These are phyloP conservation scores for Diaporthe longicolla DNA, from an alignment of 2,329 filamentous ascomycete genomes.

Conservation along the genomic window DNA sequence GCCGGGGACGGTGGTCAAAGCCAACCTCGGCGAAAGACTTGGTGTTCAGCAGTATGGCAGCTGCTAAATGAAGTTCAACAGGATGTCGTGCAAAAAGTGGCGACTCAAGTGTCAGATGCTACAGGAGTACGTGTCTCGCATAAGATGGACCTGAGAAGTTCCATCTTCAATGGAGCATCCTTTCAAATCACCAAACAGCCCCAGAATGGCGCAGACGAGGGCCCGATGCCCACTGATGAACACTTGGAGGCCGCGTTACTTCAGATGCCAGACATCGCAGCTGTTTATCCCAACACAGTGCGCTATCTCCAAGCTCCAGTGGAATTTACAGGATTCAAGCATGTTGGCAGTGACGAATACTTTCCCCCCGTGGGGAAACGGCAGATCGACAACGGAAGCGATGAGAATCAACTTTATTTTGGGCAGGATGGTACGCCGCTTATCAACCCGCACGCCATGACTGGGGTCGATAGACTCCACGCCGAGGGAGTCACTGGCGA, in stretches of 20 bases:
- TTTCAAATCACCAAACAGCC: conserved; percentile 14
- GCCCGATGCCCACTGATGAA: conserved; percentile 13
- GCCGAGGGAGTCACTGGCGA: conserved; percentile 17
- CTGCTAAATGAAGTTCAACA: not conserved
- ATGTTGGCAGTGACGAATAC: not conserved
- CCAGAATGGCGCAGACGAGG: not conserved
- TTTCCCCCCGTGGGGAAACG: not conserved
- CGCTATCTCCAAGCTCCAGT: conserved; percentile 24
- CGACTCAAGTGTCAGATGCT: conserved; percentile 13
- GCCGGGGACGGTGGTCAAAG: too few species aligned
- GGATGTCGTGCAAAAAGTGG: conserved; percentile 21
- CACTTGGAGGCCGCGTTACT: conserved; percentile 23
- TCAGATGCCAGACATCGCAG: conserved; percentile 34
- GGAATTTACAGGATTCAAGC: not conserved
- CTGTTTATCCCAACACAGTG: conserved; percentile 32
- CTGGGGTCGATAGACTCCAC: conserved; percentile 13
- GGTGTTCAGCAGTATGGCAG: too few species aligned
- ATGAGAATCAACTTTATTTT: conserved; percentile 16
- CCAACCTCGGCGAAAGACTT: not conserved
- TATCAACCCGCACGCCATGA: conserved; percentile 12
- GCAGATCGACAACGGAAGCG: conserved; percentile 15
- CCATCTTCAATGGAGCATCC: conserved; percentile 31
- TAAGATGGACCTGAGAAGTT: conserved; percentile 34
- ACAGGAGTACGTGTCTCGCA: conserved; percentile 25
- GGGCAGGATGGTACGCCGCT: conserved; percentile 21